These are phyloP conservation scores for Aspergillus viridinutans DNA, from an alignment of 2,329 filamentous ascomycete genomes.

Conservation along the genomic window DNA sequence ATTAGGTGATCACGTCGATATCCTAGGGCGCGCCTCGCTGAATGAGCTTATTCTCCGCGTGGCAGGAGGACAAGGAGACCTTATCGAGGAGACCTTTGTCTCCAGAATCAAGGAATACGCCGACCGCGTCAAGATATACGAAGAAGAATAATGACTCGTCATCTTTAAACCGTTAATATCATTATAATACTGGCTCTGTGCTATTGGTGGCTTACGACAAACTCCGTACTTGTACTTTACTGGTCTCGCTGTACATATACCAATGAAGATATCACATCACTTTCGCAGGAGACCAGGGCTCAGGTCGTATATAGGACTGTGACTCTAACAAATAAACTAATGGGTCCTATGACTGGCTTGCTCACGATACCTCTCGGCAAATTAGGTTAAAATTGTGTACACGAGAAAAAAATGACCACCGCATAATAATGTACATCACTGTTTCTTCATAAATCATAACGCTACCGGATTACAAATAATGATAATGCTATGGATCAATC, in stretches of 20 bases:
- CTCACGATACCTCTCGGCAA: not conserved
- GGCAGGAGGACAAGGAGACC: constrained; percentile 76
- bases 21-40: constrained; percentile 78
- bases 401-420: constrained; percentile 12
- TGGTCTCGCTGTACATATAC: not conserved
- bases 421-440: constrained; percentile 11
- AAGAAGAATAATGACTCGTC: constrained; percentile 47
- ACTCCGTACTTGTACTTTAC: not conserved
- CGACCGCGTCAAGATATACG: constrained; percentile 75
- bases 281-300: not conserved
- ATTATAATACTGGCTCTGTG: not conserved
- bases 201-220: not conserved
- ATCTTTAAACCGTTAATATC: not conserved
- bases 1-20: constrained; percentile 91
- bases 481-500: constrained; percentile 7
- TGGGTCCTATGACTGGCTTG: not conserved
- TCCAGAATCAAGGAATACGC: constrained; percentile 82
- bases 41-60: constrained; percentile 88
- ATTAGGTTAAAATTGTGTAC: constrained; percentile 14
- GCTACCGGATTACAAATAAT: constrained; percentile 20
- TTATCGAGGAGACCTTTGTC: constrained; percentile 71
- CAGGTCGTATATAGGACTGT: not conserved
- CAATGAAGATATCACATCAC: not conserved
- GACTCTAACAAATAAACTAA: not conserved
- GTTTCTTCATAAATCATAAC: constrained; percentile 20